Evolutionary conservation across 164 flowering plant species (phyloP), one percentile per base, ranked within the genome.

Genomic region (Saururus chinensis): DNA sequence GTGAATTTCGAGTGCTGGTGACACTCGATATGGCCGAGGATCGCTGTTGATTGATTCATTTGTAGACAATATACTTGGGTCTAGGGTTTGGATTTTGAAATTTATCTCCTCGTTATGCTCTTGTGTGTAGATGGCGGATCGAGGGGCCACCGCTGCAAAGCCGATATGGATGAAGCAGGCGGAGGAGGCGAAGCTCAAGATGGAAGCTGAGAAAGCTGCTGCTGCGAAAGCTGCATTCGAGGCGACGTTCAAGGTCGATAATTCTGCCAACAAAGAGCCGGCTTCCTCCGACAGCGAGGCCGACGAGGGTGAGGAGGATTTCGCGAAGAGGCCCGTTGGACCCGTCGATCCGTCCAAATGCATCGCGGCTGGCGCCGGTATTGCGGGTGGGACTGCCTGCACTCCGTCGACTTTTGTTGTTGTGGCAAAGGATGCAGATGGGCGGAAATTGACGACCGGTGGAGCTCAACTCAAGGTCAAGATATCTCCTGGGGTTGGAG

Each of bases 171-270:
- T 85, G 90, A 93, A 84, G 68, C 96, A 88, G 64, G 97, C 96
- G 4, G 97, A 93, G 71, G 97, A 90, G 70, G 99, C 99, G 5
- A 93, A 90, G 69, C 64, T 90, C 51, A 93, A 90, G 76, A 86
- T 84, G 55, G 97, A 88, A 64, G 96, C 97, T 0, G 99, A 93
- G 70, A 93, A 86, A 70, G 77, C 73, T 8, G 99, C 99, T 0
- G 96, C 97, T 0, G 99, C 99, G 0, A 95, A 91, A 70, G 99
- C 99, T 7, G 99, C 99, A 4, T 95, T 95, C 40, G 99, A 95
- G 26, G 99, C 99, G 45, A 95, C 99, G 1, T 95, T 95, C 80
- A 91, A 83, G 69, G 86, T 71, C 0, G 86, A 80, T n/a, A 79
- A 72, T 40, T 74, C 30, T 9, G 59, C 58, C 0, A 70, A 60